Conservation (phyloP, 2,329 filamentous ascomycete genomes). For the Sporothrix pallida region DNA sequence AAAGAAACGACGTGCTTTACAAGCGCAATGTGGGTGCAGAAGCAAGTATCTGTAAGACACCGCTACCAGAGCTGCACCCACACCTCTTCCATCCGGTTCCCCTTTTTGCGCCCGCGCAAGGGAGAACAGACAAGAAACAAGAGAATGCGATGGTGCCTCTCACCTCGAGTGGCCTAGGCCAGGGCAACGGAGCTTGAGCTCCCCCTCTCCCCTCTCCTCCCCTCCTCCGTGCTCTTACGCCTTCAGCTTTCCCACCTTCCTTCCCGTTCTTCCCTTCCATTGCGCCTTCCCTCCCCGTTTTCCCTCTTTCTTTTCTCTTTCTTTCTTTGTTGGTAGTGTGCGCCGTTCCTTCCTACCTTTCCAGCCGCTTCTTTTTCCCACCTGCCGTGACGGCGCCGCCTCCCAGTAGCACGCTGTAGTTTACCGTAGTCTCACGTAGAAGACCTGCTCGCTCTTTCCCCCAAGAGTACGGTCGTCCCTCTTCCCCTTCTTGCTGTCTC, state of each 20-base stretch:
- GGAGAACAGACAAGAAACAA: background rate
- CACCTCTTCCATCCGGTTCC: background rate
- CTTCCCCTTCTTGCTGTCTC: constrained; percentile 38
- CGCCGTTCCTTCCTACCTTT: constrained; percentile 1
- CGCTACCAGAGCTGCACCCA: constrained; percentile 9
- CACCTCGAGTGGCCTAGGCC: constrained; percentile 7
- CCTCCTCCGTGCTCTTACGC: background rate
- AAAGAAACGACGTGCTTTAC: constrained; percentile 21
- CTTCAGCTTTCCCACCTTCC: constrained; percentile 20
- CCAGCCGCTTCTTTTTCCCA: constrained; percentile 30
- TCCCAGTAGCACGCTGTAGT: constrained; percentile 26
- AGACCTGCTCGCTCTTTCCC: constrained; percentile 21
- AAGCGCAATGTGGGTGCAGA: constrained; percentile 14
- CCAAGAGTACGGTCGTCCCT: constrained; percentile 33
- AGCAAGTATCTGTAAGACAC: constrained; percentile 29
- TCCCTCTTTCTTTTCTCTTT: constrained; percentile 15
- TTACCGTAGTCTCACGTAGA: constrained; percentile 34
- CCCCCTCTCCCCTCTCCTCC: constrained; percentile 13
- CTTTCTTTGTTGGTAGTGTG: constrained; percentile 28
- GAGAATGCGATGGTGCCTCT: background rate
- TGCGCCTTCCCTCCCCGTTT: constrained; percentile 33
- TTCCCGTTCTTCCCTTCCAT: constrained; percentile 23
- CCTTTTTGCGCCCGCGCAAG: constrained; percentile 27
- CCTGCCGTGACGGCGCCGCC: constrained; percentile 28
- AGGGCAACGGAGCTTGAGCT: constrained; percentile 24